A percentile compares a stretch with the other conserved stretches of the same genome.
phyloP scores from a whole-genome alignment of 1,139 yeast genomes.

The Kodamaea suecica region DNA sequence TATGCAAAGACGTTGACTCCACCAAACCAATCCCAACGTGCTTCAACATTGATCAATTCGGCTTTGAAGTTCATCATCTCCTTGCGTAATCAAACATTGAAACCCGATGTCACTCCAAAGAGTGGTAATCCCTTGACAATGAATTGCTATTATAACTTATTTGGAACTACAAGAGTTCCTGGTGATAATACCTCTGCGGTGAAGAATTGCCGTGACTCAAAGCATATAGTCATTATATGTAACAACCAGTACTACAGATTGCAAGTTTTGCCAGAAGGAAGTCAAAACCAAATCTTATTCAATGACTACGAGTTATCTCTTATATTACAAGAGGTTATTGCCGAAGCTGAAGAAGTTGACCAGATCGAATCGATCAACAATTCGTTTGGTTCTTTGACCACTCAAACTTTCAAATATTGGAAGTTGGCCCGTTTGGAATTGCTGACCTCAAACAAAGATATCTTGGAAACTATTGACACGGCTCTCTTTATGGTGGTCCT shows the following conservation, averaged over 20 bases:
- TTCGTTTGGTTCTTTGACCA: conserved; percentile 67
- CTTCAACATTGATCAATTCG: conserved; percentile 64
- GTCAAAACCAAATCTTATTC: conserved; percentile 39
- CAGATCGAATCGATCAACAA: conserved; percentile 45
- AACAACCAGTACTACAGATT: conserved; percentile 61
- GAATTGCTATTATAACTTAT: conserved; percentile 62
- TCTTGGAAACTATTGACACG: conserved; percentile 51
- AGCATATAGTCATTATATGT: conserved; percentile 56
- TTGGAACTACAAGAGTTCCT: conserved; percentile 68
- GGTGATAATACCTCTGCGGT: conserved; percentile 27
- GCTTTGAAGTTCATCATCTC: conserved; percentile 63
- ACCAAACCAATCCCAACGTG: conserved; percentile 63
- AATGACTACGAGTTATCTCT: conserved; percentile 54
- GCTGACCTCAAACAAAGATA: conserved; percentile 41
- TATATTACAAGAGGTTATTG: conserved; percentile 48
- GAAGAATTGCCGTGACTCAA: conserved; percentile 26
- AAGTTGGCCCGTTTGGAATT: conserved; percentile 53
- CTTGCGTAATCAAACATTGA: conserved; percentile 49
- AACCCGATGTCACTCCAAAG: conserved; percentile 56
- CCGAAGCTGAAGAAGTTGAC: conserved; percentile 39
- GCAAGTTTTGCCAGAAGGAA: conserved; percentile 48
- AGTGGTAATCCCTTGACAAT: conserved; percentile 55
- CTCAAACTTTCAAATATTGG: conserved; percentile 67
- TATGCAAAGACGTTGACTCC: conserved; percentile 51
- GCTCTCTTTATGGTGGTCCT: conserved; percentile 68